Conservation (phyloP, 805 yeast species). For the Yamadazyma sp. region DNA sequence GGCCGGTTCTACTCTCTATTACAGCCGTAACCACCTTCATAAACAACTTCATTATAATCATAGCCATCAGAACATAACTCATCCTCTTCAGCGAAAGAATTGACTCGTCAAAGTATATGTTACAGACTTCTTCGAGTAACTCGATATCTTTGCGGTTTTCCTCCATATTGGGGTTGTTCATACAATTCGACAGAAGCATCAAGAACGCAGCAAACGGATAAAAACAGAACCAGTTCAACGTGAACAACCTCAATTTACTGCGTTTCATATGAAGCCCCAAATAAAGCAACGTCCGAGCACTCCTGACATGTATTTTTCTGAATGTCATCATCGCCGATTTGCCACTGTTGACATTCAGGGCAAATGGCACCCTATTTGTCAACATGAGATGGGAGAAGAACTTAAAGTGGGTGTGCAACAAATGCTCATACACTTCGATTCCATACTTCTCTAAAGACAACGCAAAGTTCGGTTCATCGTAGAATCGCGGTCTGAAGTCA, state of each 20-base stretch:
- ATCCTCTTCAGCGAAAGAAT: slow-evolving; percentile 1
- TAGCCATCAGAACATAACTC: slow-evolving; percentile 7
- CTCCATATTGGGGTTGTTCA: slow-evolving; percentile 21
- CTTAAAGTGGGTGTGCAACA: slow-evolving; percentile 20
- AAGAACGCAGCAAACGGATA: slow-evolving; percentile 30
- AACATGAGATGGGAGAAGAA: slow-evolving; percentile 29
- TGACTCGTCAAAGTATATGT: slow-evolving; percentile 9
- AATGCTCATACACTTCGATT: slow-evolving; percentile 1
- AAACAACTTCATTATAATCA: slow-evolving; percentile 15
- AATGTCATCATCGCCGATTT: slow-evolving; percentile 17
- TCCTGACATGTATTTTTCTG: slow-evolving; percentile 28
- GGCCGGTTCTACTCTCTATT: slow-evolving; percentile 8
- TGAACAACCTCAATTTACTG: slow-evolving; percentile 14
- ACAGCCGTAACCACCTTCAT: slow-evolving; percentile 10
- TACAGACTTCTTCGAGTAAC: slow-evolving; percentile 20
- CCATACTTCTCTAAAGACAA: not conserved
- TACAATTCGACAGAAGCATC: slow-evolving; percentile 25
- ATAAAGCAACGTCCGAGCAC: slow-evolving; percentile 31
- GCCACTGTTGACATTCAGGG: slow-evolving; percentile 15
- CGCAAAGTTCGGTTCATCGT: slow-evolving; percentile 32
- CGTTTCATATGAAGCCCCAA: slow-evolving; percentile 19
- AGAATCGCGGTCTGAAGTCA: slow-evolving; percentile 29
- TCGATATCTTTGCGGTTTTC: slow-evolving; percentile 23
- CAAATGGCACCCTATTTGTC: slow-evolving; percentile 33
- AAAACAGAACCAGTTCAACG: slow-evolving; percentile 21